Conservation (phyloP, 192 early-diverging fungal genomes). For the Funneliformis geosporum region DNA sequence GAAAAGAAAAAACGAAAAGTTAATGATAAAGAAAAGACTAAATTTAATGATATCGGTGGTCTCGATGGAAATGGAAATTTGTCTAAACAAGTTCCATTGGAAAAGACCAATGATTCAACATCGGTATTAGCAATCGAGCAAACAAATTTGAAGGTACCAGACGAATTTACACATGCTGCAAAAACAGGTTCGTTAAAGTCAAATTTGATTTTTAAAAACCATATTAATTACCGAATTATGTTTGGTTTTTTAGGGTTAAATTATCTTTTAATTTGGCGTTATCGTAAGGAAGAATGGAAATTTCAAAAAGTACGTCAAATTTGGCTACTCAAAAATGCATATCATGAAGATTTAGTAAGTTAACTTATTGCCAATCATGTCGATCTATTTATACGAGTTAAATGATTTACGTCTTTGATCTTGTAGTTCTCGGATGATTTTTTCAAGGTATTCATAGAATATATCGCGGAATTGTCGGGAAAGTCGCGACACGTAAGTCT, state of each 20-base stretch:
- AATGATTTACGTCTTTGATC: not conserved
- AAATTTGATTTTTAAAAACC: not conserved
- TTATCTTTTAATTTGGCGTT: slow-evolving; percentile 41
- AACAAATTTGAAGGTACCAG: not conserved
- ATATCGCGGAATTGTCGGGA: slow-evolving; percentile 42
- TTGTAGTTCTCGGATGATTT: slow-evolving; percentile 34
- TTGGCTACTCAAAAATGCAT: slow-evolving; percentile 42
- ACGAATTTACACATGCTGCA: not conserved
- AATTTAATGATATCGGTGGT: too few relatives aligned
- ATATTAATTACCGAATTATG: not conserved
- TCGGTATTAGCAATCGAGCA: too few relatives aligned
- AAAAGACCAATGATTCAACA: too few relatives aligned
- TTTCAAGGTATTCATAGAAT: slow-evolving; percentile 42
- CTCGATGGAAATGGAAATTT: too few relatives aligned
- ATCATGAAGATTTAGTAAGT: slow-evolving; percentile 29
- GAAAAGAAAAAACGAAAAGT: too few relatives aligned
- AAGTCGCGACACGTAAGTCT: slow-evolving; percentile 41
- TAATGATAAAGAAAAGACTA: too few relatives aligned
- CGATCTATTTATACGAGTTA: too few relatives aligned
- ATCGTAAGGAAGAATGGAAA: slow-evolving; percentile 39
- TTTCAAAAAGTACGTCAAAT: slow-evolving; percentile 47
- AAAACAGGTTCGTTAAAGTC: not conserved
- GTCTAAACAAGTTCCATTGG: too few relatives aligned
- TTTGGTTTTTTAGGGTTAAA: slow-evolving; percentile 37
- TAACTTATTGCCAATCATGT: too few relatives aligned